phyloP scores from a whole-genome alignment of 202 grass and related monocot genomes.

The Cymbopogon flexuosus region DNA sequence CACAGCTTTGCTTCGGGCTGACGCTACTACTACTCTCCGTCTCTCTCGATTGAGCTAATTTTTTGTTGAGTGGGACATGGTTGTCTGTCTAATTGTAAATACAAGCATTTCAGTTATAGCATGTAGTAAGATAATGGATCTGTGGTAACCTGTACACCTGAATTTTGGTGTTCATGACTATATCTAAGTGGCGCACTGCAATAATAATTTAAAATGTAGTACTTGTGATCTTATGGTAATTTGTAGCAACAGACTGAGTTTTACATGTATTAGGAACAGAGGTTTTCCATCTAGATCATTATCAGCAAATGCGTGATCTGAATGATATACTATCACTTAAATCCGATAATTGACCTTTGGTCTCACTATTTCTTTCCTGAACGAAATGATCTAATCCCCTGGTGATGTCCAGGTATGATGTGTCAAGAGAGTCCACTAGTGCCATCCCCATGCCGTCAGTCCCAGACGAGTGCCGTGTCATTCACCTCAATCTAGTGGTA shows the following conservation, averaged over 20 bases:
- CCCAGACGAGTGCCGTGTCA: slow-evolving; percentile 56
- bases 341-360: not conserved
- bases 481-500: slow-evolving; percentile 95
- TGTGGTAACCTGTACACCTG: not conserved
- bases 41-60: not conserved
- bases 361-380: not conserved
- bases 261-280: not conserved
- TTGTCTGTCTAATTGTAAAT: not conserved
- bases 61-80: not conserved
- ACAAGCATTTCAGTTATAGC: not conserved
- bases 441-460: slow-evolving; percentile 19
- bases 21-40: not conserved
- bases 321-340: not conserved
- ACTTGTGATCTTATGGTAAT: not conserved
- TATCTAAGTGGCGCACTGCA: not conserved
- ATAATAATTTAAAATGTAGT: not conserved
- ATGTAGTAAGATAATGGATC: not conserved
- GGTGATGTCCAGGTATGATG: slow-evolving; percentile 60
- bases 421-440: slow-evolving; percentile 36
- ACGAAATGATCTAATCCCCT: not conserved
- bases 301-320: not conserved
- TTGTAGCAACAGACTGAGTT: not conserved
- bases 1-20: not conserved
- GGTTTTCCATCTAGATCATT: not conserved
- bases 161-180: not conserved